Evolutionary conservation across 306 rosid species (phyloP), one percentile per base, ranked within the genome.

Genomic region (Ormosia semicastrata): DNA sequence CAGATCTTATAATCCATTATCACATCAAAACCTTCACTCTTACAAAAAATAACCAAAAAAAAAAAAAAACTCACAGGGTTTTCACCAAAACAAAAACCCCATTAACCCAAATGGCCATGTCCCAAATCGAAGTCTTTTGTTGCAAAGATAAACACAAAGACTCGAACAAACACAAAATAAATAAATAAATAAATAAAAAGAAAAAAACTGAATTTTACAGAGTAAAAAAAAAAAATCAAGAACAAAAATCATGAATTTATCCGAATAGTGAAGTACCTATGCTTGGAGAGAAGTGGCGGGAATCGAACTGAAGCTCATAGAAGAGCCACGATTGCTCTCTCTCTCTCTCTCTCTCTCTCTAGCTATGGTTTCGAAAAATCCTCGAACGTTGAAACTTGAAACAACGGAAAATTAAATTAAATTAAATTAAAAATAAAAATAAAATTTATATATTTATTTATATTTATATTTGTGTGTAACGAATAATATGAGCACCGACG

Each of bases 381-480:
- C 89, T 93, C 94, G 99, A 97, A 95, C 98, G 99, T 95, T 95
- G 97, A 95, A 93, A 90, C 93, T 95, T 95, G 97, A 95, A 93
- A 90, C 93, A 47, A 88, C 65, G 89, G 77, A 81, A 82, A 79
- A 84, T 71, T 54, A 63, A 85, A 58, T 68, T 47, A 33, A 66
- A 62, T 33, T 63, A 44, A 63, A 47, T 64, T 8, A n/a, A 66
- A 44, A 18, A 43, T 12, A 17, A 47, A 56, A 70, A 34, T 4
- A 11, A 18, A 7, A 43, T 32, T 76, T 47, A 64, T 63, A 7
- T 18, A 14, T 72, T 15, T 81, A 80, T 67, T 68, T 80, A 83
- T 73, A 50, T 74, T 43, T 32, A 54, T 29, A 15, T 81, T 32
- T 56, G 69, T 14, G 29, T 17, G 30, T 62, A 64, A 89, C 94